A percentile compares a stretch with the other conserved stretches of the same genome.
phyloP scores from a whole-genome alignment of 371 early-diverging fungal genomes.

The Mucor saturninus region DNA sequence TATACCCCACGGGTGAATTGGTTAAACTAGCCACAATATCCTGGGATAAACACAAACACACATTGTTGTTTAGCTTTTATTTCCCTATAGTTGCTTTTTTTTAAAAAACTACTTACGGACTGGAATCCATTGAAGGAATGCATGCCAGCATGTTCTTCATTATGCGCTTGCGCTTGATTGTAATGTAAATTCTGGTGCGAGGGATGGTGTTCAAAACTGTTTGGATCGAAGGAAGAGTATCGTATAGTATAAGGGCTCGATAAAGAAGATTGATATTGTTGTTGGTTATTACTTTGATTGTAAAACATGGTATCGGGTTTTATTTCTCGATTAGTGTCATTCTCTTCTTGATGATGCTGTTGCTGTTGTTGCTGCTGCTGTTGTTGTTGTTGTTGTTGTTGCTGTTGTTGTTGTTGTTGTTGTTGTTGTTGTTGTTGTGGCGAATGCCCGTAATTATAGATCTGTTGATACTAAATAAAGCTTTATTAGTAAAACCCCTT shows the following conservation, averaged over 20 bases:
- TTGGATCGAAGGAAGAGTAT: conserved; percentile 22
- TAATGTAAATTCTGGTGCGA: conserved; percentile 10
- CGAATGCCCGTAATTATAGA: conserved; percentile 24
- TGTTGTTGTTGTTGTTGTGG: conserved; percentile 13
- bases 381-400: not conserved
- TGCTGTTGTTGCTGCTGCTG: not conserved
- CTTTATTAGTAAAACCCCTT: not conserved
- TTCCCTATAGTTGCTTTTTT: not conserved
- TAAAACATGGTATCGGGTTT: conserved; percentile 1
- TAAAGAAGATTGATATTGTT: conserved; percentile 5
- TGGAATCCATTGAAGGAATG: conserved; percentile 17
- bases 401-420: not conserved
- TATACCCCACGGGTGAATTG: conserved; percentile 7
- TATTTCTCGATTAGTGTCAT: not conserved
- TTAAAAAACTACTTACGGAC: conserved; percentile 8
- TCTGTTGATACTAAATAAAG: conserved; percentile 27
- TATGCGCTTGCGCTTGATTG: conserved; percentile 2
- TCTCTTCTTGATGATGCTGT: conserved; percentile 6
- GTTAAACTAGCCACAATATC: conserved; percentile 25
- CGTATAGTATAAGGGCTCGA: conserved; percentile 6
- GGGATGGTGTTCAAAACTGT: conserved; percentile 16
- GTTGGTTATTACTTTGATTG: not conserved
- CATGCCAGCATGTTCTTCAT: conserved; percentile 7
- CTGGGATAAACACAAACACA: conserved; percentile 7
- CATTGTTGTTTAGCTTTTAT: not conserved